These are phyloP conservation scores for Inga leiocalycina DNA, from an alignment of 306 rosid species.

Conservation along the genomic window DNA sequence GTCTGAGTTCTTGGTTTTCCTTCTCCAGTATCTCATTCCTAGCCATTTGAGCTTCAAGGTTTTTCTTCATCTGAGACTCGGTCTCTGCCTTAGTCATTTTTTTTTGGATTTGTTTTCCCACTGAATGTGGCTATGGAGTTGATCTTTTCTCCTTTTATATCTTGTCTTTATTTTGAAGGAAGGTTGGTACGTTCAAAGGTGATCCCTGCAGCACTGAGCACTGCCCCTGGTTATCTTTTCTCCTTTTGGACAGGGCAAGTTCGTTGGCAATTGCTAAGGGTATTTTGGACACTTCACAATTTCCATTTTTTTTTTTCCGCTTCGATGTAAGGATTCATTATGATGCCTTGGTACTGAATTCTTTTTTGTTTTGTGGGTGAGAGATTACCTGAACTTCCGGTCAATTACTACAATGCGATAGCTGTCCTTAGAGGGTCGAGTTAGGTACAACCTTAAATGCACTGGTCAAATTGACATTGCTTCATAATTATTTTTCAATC, in stretches of 20 bases:
- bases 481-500: constrained; percentile 25
- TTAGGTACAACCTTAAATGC: constrained; percentile 66
- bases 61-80: constrained; percentile 61
- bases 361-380: constrained; percentile 32
- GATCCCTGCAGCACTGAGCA: constrained; percentile 25
- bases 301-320: not conserved
- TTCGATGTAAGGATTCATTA: constrained; percentile 37
- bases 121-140: constrained; percentile 27
- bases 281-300: constrained; percentile 41
- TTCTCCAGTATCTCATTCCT: constrained; percentile 59
- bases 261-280: constrained; percentile 35
- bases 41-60: constrained; percentile 55
- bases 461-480: constrained; percentile 48
- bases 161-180: constrained; percentile 58
- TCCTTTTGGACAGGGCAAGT: constrained; percentile 14
- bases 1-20: constrained; percentile 76
- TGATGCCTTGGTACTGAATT: constrained; percentile 49
- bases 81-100: constrained; percentile 53
- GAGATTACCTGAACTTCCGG: constrained; percentile 61
- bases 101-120: constrained; percentile 7
- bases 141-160: constrained; percentile 37
- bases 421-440: constrained; percentile 46
- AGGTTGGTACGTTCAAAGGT: constrained; percentile 48
- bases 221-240: constrained; percentile 38
- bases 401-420: constrained; percentile 50